Evolutionary conservation across 257 asterid species (phyloP).

Genomic region (Solanum appendiculatum): DNA sequence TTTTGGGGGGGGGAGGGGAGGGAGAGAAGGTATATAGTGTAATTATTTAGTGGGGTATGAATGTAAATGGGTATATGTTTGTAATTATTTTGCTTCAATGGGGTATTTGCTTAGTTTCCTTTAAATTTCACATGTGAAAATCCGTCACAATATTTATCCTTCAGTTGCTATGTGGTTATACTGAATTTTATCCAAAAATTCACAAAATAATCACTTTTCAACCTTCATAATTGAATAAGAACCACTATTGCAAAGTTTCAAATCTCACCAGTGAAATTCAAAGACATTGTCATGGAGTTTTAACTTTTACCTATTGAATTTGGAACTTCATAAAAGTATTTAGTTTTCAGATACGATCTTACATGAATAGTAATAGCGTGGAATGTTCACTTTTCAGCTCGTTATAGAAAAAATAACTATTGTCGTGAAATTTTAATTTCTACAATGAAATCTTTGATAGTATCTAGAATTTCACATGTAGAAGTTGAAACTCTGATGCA

Average conservation of each 20-base stretch:
- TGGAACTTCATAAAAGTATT: background rate
- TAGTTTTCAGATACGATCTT: background rate
- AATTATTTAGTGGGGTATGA: too few species aligned
- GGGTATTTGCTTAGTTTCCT: too few species aligned
- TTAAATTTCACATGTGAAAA: background rate
- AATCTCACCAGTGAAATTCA: background rate
- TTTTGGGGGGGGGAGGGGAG: too few species aligned
- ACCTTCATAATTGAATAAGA: background rate
- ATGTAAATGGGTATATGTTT: too few species aligned
- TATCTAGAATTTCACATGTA: background rate
- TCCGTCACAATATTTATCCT: background rate
- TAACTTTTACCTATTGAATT: background rate
- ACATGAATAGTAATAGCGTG: background rate
- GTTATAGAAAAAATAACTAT: background rate
- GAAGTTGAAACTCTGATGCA: background rate
- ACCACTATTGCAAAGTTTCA: background rate
- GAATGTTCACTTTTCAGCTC: background rate
- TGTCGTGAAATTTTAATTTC: background rate
- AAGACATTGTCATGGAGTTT: background rate
- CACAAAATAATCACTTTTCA: background rate
- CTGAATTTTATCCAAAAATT: background rate
- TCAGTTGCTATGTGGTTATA: background rate
- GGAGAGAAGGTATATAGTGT: too few species aligned
- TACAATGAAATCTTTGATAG: background rate
- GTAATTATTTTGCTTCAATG: too few species aligned